Evolutionary conservation across 1,139 yeast species (phyloP).

Genomic region (Candida dubliniensis): DNA sequence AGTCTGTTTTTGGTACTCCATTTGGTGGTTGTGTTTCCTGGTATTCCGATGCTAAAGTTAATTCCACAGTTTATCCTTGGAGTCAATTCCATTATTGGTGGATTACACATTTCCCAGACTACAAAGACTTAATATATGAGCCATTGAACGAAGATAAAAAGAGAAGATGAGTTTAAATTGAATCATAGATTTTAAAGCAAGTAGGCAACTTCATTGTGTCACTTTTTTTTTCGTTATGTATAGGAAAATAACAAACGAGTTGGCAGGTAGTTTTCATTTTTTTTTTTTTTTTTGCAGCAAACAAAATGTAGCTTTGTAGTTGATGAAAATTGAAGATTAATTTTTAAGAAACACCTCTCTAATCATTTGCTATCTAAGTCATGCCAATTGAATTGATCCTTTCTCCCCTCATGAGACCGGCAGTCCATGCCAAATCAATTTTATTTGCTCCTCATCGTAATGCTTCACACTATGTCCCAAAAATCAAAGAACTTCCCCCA

Average conservation of each 20-base stretch:
- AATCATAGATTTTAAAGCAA: too few relatives aligned
- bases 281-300: background rate
- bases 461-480: constrained; percentile 57
- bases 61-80: constrained; percentile 40
- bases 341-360: background rate
- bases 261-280: too few relatives aligned
- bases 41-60: constrained; percentile 33
- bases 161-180: background rate
- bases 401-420: constrained; percentile 60
- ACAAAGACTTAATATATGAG: constrained; percentile 25
- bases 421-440: constrained; percentile 54
- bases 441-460: constrained; percentile 59
- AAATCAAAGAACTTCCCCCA: constrained; percentile 40
- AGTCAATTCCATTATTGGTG: constrained; percentile 38
- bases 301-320: too few relatives aligned
- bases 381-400: constrained; percentile 63
- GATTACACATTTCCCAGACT: constrained; percentile 28
- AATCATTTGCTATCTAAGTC: background rate
- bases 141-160: background rate
- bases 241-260: background rate
- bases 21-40: constrained; percentile 49
- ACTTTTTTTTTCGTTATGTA: too few relatives aligned
- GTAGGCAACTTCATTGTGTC: too few relatives aligned
- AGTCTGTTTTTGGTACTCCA: constrained; percentile 38
- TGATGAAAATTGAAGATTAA: too few relatives aligned